Percentiles rank a stretch among this genome's conserved stretches.
These are phyloP conservation scores for Lachancea sp. DNA, from an alignment of 805 yeast species.

Conservation along the genomic window DNA sequence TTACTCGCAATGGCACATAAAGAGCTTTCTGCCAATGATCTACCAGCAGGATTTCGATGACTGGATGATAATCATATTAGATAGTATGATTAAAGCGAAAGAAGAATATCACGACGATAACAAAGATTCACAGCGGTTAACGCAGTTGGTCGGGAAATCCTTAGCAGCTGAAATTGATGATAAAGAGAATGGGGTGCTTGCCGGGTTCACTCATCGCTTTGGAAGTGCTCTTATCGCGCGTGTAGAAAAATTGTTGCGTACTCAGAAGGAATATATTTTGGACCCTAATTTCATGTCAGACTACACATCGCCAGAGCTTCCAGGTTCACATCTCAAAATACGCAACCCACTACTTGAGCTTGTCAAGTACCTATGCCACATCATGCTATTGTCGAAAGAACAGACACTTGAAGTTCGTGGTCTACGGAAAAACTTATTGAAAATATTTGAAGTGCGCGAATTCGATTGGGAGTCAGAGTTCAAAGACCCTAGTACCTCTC, in stretches of 20 bases:
- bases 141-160: slow-evolving; percentile 55
- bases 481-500: slow-evolving; percentile 64
- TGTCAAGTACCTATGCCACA: slow-evolving; percentile 67
- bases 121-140: slow-evolving; percentile 52
- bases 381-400: slow-evolving; percentile 58
- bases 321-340: slow-evolving; percentile 60
- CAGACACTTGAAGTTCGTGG: slow-evolving; percentile 67
- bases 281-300: slow-evolving; percentile 57
- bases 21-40: slow-evolving; percentile 63
- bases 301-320: slow-evolving; percentile 65
- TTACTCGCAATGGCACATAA: slow-evolving; percentile 72
- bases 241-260: slow-evolving; percentile 53
- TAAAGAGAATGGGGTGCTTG: slow-evolving; percentile 33
- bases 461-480: slow-evolving; percentile 73
- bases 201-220: slow-evolving; percentile 50
- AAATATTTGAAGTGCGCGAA: slow-evolving; percentile 73
- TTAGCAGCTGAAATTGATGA: slow-evolving; percentile 33
- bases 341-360: slow-evolving; percentile 74
- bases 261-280: slow-evolving; percentile 67
- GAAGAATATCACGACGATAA: slow-evolving; percentile 23
- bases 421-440: slow-evolving; percentile 66
- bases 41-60: slow-evolving; percentile 80
- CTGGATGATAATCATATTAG: slow-evolving; percentile 75
- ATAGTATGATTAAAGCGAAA: slow-evolving; percentile 55
- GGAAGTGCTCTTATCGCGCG: slow-evolving; percentile 61